Evolutionary conservation across 2,329 filamentous ascomycete species (phyloP).

Genomic region (Furcasterigmium sp.): DNA sequence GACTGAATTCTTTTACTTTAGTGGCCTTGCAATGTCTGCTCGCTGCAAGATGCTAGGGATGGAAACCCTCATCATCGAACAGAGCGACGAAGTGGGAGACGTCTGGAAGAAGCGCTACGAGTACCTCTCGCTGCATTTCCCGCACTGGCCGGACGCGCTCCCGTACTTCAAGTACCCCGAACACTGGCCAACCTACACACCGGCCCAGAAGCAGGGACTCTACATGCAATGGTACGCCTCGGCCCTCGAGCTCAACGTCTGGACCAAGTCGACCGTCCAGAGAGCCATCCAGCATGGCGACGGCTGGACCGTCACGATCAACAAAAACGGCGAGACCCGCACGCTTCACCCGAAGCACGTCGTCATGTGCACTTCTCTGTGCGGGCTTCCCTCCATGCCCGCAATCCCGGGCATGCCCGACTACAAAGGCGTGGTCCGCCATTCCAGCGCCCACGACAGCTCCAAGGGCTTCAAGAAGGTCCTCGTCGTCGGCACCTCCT

Average conservation of each 20-base stretch:
- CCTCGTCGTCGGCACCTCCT: background rate
- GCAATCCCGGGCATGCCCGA: slow-evolving; percentile 17
- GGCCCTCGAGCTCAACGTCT: slow-evolving; percentile 58
- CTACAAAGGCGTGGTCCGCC: background rate
- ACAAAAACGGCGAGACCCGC: slow-evolving; percentile 27
- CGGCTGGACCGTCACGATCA: slow-evolving; percentile 41
- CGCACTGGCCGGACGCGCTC: slow-evolving; percentile 1
- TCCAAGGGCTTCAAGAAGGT: background rate
- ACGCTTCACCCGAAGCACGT: slow-evolving; percentile 44
- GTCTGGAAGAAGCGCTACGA: slow-evolving; percentile 19
- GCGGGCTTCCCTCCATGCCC: slow-evolving; percentile 33
- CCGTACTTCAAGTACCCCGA: slow-evolving; percentile 1
- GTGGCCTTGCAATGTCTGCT: slow-evolving; percentile 36
- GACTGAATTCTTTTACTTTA: background rate
- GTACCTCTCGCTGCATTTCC: slow-evolving; percentile 3
- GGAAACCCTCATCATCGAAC: slow-evolving; percentile 37
- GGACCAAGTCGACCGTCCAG: slow-evolving; percentile 44
- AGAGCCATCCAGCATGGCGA: slow-evolving; percentile 29
- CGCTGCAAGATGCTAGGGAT: slow-evolving; percentile 41
- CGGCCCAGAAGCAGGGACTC: slow-evolving; percentile 46
- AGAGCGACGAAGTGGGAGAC: slow-evolving; percentile 28
- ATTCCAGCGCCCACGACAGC: background rate
- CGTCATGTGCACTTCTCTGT: slow-evolving; percentile 50
- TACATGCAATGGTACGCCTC: slow-evolving; percentile 59
- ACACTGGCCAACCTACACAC: slow-evolving; percentile 9